Base-by-base conservation (phyloP, 2,329 filamentous ascomycete species). In the Trichoderma simmonsii region DNA sequence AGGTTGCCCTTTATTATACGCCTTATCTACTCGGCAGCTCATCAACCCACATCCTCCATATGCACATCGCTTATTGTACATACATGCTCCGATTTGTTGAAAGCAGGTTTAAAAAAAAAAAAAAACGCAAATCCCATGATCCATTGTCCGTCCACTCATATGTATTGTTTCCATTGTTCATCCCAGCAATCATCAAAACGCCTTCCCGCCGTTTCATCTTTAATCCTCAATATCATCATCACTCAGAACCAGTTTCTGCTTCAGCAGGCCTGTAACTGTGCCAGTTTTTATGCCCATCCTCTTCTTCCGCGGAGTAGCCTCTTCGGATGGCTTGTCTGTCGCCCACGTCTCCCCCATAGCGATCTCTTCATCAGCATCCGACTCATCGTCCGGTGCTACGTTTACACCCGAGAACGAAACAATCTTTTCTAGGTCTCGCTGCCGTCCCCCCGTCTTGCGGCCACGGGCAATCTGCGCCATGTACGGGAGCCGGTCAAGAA, bases 401-500 rank as follows among this genome's bases (percentile, higher is more conserved):
- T 85, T 84, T 21, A 90, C 86, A 18, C 89, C 90, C 6, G 86
- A 86, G 76, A 94, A 92, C 3, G 86, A 86, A 0, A 91, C 91
- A 8, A 97, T 87, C 76, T 87, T 91, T 70, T 92, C 89, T 9
- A 95, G 85, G 24, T 91, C 89, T 65, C 84, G 85, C 2, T 87
- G 81, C n/a, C 83, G 81, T 72, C 83, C 77, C 77, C 80, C 18
- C 75, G 81, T 79, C 75, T 82, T 83, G 74, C 82, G 78, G 36
- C 81, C 78, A 18, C 86, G 83, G 2, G 83, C 81, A 77, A 98
- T 93, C 65, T 89, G 86, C 1, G 91, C 86, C 85, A 96, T 90
- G 80, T 97, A 98, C 0, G 96, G 96, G 0, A 99, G 86, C 9
- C 94, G 90, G 75, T 98, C 93, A 28, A 98, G 87, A 0, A 98